Base-by-base conservation (phyloP, 768 basidiomycete species). In the Termitomyces eurrhizus region DNA sequence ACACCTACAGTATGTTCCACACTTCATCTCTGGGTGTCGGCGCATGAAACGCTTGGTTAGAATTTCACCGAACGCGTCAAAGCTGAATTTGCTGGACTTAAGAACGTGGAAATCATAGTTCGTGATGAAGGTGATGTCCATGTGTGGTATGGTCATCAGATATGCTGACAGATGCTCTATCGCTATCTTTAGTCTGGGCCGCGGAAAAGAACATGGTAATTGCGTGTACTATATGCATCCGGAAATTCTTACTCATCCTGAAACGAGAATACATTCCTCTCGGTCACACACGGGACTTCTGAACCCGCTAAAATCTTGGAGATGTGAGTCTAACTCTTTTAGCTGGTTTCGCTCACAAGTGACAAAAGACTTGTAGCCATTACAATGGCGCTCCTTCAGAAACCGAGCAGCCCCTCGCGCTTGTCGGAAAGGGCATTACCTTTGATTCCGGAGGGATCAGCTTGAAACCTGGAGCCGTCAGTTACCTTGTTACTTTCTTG, bases 361-460 rank as follows among this genome's bases (percentile, higher is more conserved):
- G 59, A 56, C 45, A 14, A 45, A 45, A 54, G 42, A 44, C 4
- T 24, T 29, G n/a, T 54, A 93, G 90, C 58, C 88, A 89, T 73
- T 95, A 95, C 80, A 87, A 87, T 36, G 92, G 92, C n/a, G 87
- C 83, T 1, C 69, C 81, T 3, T 73, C 79, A 58, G 76, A 79
- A 62, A 73, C 80, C 53, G 85, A 77, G 0, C 78, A 78, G 56
- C 92, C 91, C 3, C 77, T 92, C 14, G 88, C 85, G 3, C 79
- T 92, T 61, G 90, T 95, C 39, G 93, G 93, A 37, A 94, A 95
- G 70, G 93, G 93, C 62, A 87, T 95, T 69, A 93, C 92, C 16
- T 95, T 95, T 64, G 92, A 95, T 72, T 85, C 86, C 3, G 92
- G 92, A 78, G 92, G 92, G 65, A 93, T 93, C 72, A 89, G 88